Percentiles rank a stretch among this genome's conserved stretches.
phyloP scores from a whole-genome alignment of 371 early-diverging fungal species.

The Encephalitozoon hellem region DNA sequence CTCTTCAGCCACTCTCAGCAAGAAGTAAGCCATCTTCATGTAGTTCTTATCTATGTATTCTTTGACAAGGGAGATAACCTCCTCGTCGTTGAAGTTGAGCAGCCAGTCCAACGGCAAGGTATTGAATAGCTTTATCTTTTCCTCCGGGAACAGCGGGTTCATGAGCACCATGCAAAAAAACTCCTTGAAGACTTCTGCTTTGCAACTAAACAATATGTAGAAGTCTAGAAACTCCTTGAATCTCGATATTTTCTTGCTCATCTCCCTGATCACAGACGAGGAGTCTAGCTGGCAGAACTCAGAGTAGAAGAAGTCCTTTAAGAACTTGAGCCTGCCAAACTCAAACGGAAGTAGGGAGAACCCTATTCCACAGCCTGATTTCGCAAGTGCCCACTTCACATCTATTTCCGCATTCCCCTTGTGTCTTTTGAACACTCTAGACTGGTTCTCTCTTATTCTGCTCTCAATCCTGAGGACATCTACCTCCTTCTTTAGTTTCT shows the following conservation, averaged over 20 bases:
- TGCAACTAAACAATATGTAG: constrained; percentile 28
- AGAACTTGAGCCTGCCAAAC: constrained; percentile 17
- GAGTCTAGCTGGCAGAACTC: constrained; percentile 29
- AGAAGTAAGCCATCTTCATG: constrained; percentile 4
- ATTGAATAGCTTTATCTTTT: constrained; percentile 27
- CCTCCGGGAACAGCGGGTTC: constrained; percentile 15
- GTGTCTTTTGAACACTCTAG: constrained; percentile 10
- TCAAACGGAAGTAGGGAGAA: constrained; percentile 23
- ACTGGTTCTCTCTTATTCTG: constrained; percentile 43
- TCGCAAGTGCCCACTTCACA: constrained; percentile 23
- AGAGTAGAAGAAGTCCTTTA: constrained; percentile 23
- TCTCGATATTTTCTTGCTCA: background rate
- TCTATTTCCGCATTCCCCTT: constrained; percentile 6
- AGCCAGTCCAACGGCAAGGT: constrained; percentile 40
- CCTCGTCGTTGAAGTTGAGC: constrained; percentile 5
- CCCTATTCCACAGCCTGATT: background rate
- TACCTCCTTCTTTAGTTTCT: constrained; percentile 29
- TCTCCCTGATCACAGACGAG: constrained; percentile 12
- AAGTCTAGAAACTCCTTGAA: constrained; percentile 34
- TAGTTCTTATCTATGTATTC: constrained; percentile 10
- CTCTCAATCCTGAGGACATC: constrained; percentile 26
- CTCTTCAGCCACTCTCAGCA: constrained; percentile 13
- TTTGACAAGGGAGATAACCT: background rate
- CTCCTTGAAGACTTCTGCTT: constrained; percentile 34
- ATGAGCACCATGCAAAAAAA: constrained; percentile 29